These are phyloP conservation scores for Penicillium paxilli DNA, from an alignment of 495 filamentous ascomycete species.

Conservation along the genomic window DNA sequence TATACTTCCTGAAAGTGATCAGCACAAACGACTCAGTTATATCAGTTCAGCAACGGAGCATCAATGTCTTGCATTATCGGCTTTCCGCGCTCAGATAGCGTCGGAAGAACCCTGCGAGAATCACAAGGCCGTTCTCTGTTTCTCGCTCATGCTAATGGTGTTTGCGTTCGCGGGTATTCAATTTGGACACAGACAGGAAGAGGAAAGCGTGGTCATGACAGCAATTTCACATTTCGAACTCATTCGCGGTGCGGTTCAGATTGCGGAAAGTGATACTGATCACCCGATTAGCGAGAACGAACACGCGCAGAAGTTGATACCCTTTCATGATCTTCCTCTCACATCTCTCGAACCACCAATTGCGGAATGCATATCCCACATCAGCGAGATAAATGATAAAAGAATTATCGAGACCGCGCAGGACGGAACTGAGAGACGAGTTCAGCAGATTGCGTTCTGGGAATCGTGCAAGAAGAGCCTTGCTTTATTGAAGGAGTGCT, in stretches of 20 bases:
- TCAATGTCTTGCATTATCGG: not conserved
- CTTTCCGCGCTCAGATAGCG: not conserved
- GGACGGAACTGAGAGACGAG: not conserved
- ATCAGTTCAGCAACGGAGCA: not conserved
- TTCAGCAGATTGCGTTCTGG: not conserved
- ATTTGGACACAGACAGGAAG: not conserved
- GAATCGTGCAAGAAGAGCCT: constrained; percentile 2
- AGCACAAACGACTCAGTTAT: not conserved
- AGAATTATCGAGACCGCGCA: not conserved
- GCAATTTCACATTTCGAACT: constrained; percentile 1
- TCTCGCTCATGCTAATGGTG: constrained; percentile 5
- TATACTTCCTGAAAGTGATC: not conserved
- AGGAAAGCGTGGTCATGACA: not conserved
- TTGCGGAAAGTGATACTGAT: not conserved
- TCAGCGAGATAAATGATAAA: not conserved
- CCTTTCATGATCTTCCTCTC: not conserved
- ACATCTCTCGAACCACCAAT: not conserved
- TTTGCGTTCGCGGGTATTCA: not conserved
- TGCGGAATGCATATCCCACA: not conserved
- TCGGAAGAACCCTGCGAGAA: not conserved
- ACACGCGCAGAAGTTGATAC: not conserved
- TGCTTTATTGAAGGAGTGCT: not conserved
- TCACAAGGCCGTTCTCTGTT: not conserved
- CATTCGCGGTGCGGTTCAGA: constrained; percentile 1
- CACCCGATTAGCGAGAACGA: not conserved